phyloP scores from a whole-genome alignment of 306 rosid genomes.

The Casuarina cunninghamiana region DNA sequence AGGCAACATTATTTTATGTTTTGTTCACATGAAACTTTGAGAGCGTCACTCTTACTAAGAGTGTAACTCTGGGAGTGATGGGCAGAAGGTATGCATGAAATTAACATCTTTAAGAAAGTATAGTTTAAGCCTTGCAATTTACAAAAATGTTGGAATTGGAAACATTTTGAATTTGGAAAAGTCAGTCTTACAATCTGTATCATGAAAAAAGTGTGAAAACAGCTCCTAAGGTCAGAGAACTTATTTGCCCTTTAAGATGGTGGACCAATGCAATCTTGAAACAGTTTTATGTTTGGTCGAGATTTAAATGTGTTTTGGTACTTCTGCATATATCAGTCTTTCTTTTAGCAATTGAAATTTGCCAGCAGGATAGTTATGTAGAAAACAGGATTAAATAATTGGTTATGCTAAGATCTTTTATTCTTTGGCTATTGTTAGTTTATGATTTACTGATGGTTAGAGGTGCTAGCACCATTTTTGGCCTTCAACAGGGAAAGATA shows the following conservation, averaged over 20 bases:
- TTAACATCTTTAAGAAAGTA: too few relatives aligned
- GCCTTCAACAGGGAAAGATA: not conserved
- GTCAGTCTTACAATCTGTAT: not conserved
- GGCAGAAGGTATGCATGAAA: too few relatives aligned
- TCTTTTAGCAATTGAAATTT: not conserved
- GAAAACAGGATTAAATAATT: not conserved
- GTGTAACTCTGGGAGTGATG: not conserved
- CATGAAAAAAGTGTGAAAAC: not conserved
- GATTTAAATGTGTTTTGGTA: not conserved
- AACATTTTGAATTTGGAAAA: not conserved
- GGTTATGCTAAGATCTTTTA: not conserved
- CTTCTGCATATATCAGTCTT: not conserved
- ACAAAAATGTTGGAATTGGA: not conserved
- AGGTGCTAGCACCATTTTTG: not conserved
- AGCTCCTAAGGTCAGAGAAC: not conserved
- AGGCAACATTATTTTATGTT: not conserved
- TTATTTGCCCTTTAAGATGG: not conserved
- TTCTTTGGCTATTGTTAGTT: constrained; percentile 1
- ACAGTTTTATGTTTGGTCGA: not conserved
- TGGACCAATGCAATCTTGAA: not conserved
- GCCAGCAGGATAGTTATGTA: not conserved
- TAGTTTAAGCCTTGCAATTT: not conserved
- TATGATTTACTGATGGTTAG: not conserved
- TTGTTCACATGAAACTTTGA: not conserved
- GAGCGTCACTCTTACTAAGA: too few relatives aligned